Conservation (phyloP, 306 rosid species). For the Mimosa pudica region DNA sequence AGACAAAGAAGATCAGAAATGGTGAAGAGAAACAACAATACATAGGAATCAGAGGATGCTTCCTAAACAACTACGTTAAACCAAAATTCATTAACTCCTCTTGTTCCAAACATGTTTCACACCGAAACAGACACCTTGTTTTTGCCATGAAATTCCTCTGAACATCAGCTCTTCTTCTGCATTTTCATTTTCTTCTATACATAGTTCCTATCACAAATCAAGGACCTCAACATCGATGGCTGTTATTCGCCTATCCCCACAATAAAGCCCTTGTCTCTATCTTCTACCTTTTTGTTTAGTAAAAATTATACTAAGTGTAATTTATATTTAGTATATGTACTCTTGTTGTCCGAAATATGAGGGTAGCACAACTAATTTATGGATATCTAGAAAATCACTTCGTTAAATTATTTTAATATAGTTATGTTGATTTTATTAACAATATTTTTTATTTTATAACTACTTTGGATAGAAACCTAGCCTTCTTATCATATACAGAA, state of each 20-base stretch:
- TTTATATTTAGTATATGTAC: no score
- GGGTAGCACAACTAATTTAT: no score
- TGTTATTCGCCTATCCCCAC: slow-evolving; percentile 4
- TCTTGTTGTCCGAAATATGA: no score
- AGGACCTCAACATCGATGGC: slow-evolving; percentile 32
- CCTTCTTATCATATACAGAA: no score
- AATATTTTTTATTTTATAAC: no score
- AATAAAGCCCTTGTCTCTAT: slow-evolving; percentile 6
- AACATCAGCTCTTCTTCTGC: no score
- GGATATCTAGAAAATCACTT: no score
- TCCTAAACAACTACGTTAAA: slow-evolving; percentile 24
- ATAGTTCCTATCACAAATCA: neutral
- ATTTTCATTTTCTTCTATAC: neutral
- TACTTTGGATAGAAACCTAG: no score
- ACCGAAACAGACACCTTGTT: slow-evolving; percentile 33
- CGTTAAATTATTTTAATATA: no score
- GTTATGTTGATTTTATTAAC: no score
- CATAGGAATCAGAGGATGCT: neutral
- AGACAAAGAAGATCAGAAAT: slow-evolving; percentile 6
- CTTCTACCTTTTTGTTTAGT: no score
- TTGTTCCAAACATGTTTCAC: slow-evolving; percentile 39
- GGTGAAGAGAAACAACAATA: neutral
- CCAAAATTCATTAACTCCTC: slow-evolving; percentile 23
- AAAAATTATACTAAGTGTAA: no score
- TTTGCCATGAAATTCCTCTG: slow-evolving; percentile 32